phyloP scores from a whole-genome alignment of 768 basidiomycete genomes.

The Clitopilus passeckerianus region DNA sequence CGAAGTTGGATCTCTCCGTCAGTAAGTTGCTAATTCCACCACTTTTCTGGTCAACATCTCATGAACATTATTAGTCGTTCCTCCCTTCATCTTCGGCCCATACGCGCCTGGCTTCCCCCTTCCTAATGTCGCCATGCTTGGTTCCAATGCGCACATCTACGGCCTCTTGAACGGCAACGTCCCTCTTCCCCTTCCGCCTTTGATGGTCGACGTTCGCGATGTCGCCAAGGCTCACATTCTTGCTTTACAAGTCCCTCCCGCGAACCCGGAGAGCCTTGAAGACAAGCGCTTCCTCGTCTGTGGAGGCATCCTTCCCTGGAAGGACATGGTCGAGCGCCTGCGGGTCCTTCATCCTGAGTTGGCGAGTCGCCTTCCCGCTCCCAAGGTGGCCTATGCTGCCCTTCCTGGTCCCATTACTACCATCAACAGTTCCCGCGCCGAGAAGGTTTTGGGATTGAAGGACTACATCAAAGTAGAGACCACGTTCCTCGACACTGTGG shows the following conservation, averaged over 20 bases:
- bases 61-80: constrained; percentile 18
- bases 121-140: constrained; percentile 13
- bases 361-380: constrained; percentile 12
- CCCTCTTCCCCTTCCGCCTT: constrained; percentile 14
- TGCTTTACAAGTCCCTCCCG: constrained; percentile 18
- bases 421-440: constrained; percentile 9
- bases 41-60: neutral
- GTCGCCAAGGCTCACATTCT: constrained; percentile 23
- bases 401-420: constrained; percentile 8
- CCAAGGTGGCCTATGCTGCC: constrained; percentile 1
- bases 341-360: constrained; percentile 19
- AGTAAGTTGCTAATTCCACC: constrained; percentile 16
- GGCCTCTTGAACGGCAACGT: constrained; percentile 17
- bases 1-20: constrained; percentile 27
- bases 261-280: constrained; percentile 12
- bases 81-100: constrained; percentile 28
- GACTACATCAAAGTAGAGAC: constrained; percentile 12
- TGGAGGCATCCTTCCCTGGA: constrained; percentile 14
- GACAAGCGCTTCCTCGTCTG: constrained; percentile 25
- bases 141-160: constrained; percentile 21
- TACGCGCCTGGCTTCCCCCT: constrained; percentile 17
- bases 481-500: constrained; percentile 8
- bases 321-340: constrained; percentile 17
- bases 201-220: constrained; percentile 25
- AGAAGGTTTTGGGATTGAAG: constrained; percentile 8